Evolutionary conservation across 2,329 filamentous ascomycete genomes (phyloP), one percentile per base, ranked within the genome.

Genomic region (Ampelomyces quisqualis): DNA sequence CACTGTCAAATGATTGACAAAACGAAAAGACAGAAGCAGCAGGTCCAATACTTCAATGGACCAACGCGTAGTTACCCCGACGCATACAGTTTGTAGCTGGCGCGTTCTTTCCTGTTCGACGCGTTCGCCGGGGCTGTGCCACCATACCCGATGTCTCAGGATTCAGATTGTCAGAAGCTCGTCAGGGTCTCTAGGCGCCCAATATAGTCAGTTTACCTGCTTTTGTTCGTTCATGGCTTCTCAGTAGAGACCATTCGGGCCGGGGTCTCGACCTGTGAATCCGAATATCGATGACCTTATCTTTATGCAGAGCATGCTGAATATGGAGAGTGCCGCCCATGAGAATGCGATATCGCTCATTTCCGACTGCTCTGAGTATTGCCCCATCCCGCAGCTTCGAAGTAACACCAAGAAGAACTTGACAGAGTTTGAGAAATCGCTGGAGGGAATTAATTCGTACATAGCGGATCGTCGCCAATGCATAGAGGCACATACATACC

Each of bases 101-200:
- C 43, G 45, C 40, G 35, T 50, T 43, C n/a, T 48, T 30, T 28
- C 31, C 38, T 31, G 39, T 37, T 49, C 40, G 47, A 58, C 53
- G 54, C 58, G 53, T 58, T 53, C 47, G 43, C 51, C 47, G 38
- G 45, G 51, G 51, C 49, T 60, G 58, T 62, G 58, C 59, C 43
- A 57, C 56, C 40, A 45, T 55, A 47, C 54, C 44, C 35, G 35
- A 58, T 64, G 60, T 65, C 62, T 66, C 58, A 62, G 47, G 49
- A 45, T 47, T 34, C 34, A 53, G 37, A 53, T 55, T 62, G 57
- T 63, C 60, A 66, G 60, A 51, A 62, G 60, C 54, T 51, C 51
- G 32, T 55, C 57, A 64, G 56, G 57, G 57, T 54, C 57, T 47
- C 18, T 29, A 37, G 38, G 46, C 40, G 36, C 47, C 53, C 43